Conservation (phyloP, 2,329 filamentous ascomycete species). For the Venturiaceae sp. region DNA sequence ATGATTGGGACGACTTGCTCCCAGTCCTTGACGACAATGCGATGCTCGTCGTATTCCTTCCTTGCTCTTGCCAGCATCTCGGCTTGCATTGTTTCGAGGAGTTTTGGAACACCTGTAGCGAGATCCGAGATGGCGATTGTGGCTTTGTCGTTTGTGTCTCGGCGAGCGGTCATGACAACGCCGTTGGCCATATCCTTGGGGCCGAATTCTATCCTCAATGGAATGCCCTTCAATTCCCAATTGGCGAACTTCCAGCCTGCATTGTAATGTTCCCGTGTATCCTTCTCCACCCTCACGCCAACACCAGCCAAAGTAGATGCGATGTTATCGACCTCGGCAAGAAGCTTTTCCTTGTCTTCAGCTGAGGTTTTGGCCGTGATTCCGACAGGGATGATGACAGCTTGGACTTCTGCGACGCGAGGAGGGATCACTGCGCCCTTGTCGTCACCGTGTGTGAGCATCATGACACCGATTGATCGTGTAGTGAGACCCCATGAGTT, state of each 20-base stretch:
- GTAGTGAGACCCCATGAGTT: slow-evolving; percentile 99
- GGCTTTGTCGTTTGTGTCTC: slow-evolving; percentile 75
- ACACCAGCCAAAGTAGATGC: slow-evolving; percentile 58
- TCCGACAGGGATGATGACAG: slow-evolving; percentile 83
- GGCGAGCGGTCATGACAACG: slow-evolving; percentile 75
- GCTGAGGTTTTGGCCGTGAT: slow-evolving; percentile 79
- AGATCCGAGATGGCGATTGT: slow-evolving; percentile 69
- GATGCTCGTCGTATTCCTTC: slow-evolving; percentile 67
- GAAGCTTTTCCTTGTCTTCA: slow-evolving; percentile 68
- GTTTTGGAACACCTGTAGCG: slow-evolving; percentile 59
- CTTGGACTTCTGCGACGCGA: slow-evolving; percentile 76
- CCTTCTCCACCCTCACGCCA: slow-evolving; percentile 69
- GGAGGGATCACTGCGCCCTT: slow-evolving; percentile 91
- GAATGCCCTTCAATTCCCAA: slow-evolving; percentile 94
- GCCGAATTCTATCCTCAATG: slow-evolving; percentile 88
- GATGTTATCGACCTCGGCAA: slow-evolving; percentile 65
- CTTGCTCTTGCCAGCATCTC: slow-evolving; percentile 75
- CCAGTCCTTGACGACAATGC: slow-evolving; percentile 75
- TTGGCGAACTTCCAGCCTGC: slow-evolving; percentile 98
- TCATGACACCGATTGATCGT: slow-evolving; percentile 95
- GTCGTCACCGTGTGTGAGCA: slow-evolving; percentile 95
- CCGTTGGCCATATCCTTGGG: slow-evolving; percentile 85
- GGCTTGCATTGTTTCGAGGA: slow-evolving; percentile 82
- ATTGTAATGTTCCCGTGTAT: slow-evolving; percentile 74
- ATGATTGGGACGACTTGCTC: slow-evolving; percentile 82